phyloP scores from a whole-genome alignment of 495 filamentous ascomycete species.

The Aspergillus asperescens region DNA sequence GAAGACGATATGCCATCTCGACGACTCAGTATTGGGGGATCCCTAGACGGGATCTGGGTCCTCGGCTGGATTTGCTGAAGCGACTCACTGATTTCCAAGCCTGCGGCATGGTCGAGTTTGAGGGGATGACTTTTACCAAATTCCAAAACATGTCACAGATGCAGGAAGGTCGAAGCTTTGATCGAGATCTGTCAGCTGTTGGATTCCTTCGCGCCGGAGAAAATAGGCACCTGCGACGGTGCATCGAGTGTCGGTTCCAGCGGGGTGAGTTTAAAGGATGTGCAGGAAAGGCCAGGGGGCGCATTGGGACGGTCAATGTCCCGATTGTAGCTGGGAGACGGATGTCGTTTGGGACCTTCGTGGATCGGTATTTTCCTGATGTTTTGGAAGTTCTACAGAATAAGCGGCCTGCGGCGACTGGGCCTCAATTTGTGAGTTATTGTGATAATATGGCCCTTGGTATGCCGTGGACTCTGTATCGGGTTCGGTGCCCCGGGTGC shows the following conservation, averaged over 20 bases:
- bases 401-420: not conserved
- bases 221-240: not conserved
- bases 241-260: not conserved
- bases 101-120: not conserved
- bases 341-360: not conserved
- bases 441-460: not conserved
- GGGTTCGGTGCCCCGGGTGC: not conserved
- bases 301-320: not conserved
- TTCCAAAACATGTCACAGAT: not conserved
- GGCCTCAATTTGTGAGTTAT: not conserved
- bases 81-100: not conserved
- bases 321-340: not conserved
- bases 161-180: not conserved
- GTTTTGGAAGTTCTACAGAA: not conserved
- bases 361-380: conserved; percentile 1
- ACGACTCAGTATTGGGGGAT: not conserved
- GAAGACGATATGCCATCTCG: not conserved
- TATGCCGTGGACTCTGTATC: not conserved
- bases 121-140: not conserved
- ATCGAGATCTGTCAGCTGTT: not conserved
- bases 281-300: not conserved
- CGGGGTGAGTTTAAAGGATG: not conserved
- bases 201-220: not conserved
- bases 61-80: not conserved
- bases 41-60: not conserved